Base-by-base conservation (phyloP, 1,284 basidiomycete genomes). In the Apiotrichum akiyoshidainum region DNA sequence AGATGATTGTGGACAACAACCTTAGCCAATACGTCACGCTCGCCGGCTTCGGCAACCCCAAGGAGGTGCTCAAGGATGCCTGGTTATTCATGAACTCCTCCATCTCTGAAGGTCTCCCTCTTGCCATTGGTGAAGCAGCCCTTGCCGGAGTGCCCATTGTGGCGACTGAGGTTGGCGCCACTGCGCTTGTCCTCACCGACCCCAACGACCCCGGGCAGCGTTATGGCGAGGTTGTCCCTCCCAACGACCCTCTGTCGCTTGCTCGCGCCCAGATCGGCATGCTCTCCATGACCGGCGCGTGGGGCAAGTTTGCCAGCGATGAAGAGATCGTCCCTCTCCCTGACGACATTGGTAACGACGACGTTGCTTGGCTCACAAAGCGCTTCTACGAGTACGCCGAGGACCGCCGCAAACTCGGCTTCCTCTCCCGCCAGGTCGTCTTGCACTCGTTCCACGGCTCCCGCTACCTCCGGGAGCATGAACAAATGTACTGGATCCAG, bases 401-500 rank as follows among this genome's bases (percentile, higher is more conserved):
- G 37, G 54, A 56, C 40, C 54, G 58, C 19, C 58, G 58, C 51
- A 49, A 46, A 47, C 58, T 60, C 17, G 58, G 58, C 47, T 26
- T 56, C 31, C 54, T 60, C 42, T 52, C 52, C 14, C 58, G 58
- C 46, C 34, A 56, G 35, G 55, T 56, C 35, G 52, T 60, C 2
- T 37, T 60, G 17, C 54, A 42, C 51, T 48, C 45, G 40, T 60
- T 60, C 52, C 55, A 55, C 46, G 58, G 58, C 12, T 34, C 34
- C 17, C 46, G 58, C 14, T 60, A 60, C 46, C 50, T 60, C 22
- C 58, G 58, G 44, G 58, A 60, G 26, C 58, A 60, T 46, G 58
- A 60, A 41, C 58, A 60, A 41, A 60, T 60, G 58, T 58, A 58
- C 52, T 58, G 57, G 57, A 58, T 58, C 51, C 57, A 58, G 46